These are phyloP conservation scores for Syzygium grande DNA, from an alignment of 345 rosid species.

Conservation along the genomic window DNA sequence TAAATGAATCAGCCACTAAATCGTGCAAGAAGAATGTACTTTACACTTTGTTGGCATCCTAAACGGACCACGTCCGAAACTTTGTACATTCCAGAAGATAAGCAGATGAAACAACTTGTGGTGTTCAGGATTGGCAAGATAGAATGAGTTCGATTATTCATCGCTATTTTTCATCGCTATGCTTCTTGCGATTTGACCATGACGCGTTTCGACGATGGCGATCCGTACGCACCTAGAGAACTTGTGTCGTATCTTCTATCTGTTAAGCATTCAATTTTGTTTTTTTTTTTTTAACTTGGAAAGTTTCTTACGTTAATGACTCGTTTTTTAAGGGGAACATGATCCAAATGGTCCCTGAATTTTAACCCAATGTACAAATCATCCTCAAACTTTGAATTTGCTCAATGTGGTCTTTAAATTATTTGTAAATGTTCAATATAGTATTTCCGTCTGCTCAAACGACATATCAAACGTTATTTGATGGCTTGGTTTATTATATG, in stretches of 20 bases:
- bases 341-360: background rate
- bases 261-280: background rate
- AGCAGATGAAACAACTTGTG: background rate
- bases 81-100: background rate
- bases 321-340: accelerated
- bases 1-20: background rate
- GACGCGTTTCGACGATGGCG: accelerated
- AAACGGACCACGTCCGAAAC: background rate
- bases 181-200: background rate
- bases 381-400: background rate
- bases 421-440: background rate
- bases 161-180: background rate
- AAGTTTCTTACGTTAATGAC: background rate
- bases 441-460: background rate
- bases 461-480: background rate
- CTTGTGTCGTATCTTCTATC: background rate
- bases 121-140: background rate
- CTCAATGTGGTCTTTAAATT: accelerated
- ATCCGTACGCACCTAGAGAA: background rate
- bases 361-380: background rate
- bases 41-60: background rate
- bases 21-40: background rate
- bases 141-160: background rate
- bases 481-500: no score
- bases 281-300: background rate